Conservation (phyloP, 495 filamentous ascomycete genomes). For the Physcia stellaris region DNA sequence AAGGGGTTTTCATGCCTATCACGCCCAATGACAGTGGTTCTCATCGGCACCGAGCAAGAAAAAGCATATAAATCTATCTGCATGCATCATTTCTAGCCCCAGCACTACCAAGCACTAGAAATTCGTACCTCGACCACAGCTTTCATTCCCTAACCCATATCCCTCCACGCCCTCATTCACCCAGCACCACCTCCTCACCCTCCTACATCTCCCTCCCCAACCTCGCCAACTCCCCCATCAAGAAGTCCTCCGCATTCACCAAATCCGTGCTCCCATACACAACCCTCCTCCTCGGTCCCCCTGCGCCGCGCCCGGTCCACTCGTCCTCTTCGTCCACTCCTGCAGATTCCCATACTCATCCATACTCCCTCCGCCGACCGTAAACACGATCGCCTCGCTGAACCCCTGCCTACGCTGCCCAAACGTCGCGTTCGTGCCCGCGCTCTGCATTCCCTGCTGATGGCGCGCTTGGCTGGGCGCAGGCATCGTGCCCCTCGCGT, state of each 20-base stretch:
- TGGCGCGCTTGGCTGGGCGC: slow-evolving; percentile 49
- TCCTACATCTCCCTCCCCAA: slow-evolving; percentile 55
- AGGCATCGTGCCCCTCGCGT: slow-evolving; percentile 85
- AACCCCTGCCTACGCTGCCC: slow-evolving; percentile 89
- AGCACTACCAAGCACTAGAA: no score
- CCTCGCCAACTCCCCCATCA: slow-evolving; percentile 62
- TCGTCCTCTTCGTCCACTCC: slow-evolving; percentile 80
- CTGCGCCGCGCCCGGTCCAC: slow-evolving; percentile 15
- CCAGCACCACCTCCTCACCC: no score
- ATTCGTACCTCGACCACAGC: no score
- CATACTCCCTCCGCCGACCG: slow-evolving; percentile 94
- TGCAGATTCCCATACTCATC: slow-evolving; percentile 97
- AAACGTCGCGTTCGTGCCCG: slow-evolving; percentile 75
- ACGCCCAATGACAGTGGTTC: no score
- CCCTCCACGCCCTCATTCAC: no score
- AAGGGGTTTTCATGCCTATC: no score
- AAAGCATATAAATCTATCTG: no score
- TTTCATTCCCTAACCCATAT: no score
- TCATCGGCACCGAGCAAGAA: no score
- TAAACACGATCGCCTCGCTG: slow-evolving; percentile 91
- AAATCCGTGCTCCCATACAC: slow-evolving; percentile 95
- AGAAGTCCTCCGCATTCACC: slow-evolving; percentile 80
- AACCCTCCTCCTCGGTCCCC: slow-evolving; percentile 50
- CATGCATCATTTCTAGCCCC: no score
- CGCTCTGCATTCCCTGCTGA: slow-evolving; percentile 33